Base-by-base conservation (phyloP, 2,329 filamentous ascomycete species). In the Emydomyces testavorans region DNA sequence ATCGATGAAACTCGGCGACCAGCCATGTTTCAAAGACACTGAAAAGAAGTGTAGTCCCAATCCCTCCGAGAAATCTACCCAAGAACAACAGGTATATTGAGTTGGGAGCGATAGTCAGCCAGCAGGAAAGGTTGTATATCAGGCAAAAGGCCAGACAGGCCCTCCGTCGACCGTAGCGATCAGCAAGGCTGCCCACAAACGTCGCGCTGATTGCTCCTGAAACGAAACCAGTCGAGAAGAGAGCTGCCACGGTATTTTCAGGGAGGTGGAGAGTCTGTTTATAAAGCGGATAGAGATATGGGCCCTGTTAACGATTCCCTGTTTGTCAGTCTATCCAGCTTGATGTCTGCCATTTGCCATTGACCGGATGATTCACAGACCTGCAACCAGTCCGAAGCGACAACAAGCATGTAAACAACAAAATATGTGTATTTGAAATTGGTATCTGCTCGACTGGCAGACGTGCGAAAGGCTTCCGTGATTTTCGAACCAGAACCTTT, bases 11-110 rank as follows among this genome's bases (percentile, higher is more conserved):
- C 55, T 80, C 76, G 39, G 73, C 70, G 23, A 80, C 71, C 66
- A 80, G 75, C 76, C 77, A 80, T 54, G 73, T 76, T 59, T 80
- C 76, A 53, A 79, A 79, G 4, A 71, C 73, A 36, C 70, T 76
- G 64, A 76, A 79, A 24, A 80, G 65, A 34, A 80, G 60, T 21
- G 74, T 77, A 28, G 75, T 75, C 23, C 70, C 72, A 38, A 79
- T 51, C 0, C 77, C 77, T 18, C 74, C 75, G 3, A 78, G 66
- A 0, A 74, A 59, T 41, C 77, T 67, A 10, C 77, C 77, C 1
- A 68, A 47, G 46, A 78, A 72, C 4, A 81, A 63, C 8, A 76
- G 21, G 10, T 58, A 58, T 11, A 72, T 62, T 49, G 67, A 62
- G 21, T 70, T 63, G 42, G 52, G 56, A 3, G 50, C 57, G 18